Conservation (phyloP, 768 basidiomycete species). For the Lanmaoa rubissima region DNA sequence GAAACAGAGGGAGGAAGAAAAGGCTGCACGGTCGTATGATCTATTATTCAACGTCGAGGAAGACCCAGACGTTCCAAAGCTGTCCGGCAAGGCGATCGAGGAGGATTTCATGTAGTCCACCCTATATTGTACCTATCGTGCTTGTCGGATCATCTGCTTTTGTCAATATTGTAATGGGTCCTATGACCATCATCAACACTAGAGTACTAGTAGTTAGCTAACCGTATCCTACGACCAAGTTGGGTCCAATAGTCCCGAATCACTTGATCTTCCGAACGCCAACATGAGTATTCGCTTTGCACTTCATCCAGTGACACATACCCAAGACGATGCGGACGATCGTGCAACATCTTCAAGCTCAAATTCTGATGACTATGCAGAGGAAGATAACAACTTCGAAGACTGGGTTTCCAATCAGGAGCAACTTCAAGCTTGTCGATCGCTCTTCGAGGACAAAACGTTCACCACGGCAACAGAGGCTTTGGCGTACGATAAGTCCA, state of each 20-base stretch:
- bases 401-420: slow-evolving; percentile 78
- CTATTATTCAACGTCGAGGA: slow-evolving; percentile 66
- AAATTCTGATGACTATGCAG: slow-evolving; percentile 25
- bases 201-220: background rate
- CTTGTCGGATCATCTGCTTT: background rate
- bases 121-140: background rate
- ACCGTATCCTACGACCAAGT: background rate
- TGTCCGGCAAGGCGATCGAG: slow-evolving; percentile 73
- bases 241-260: background rate
- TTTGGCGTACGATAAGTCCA: slow-evolving; percentile 56
- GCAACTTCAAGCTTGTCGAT: slow-evolving; percentile 52
- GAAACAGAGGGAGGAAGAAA: slow-evolving; percentile 77
- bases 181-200: background rate
- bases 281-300: slow-evolving; percentile 34
- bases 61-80: slow-evolving; percentile 49
- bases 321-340: slow-evolving; percentile 11
- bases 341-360: slow-evolving; percentile 19
- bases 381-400: slow-evolving; percentile 67
- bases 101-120: slow-evolving; percentile 80
- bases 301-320: background rate
- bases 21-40: slow-evolving; percentile 86
- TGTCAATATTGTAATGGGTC: background rate
- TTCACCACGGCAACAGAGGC: slow-evolving; percentile 61
- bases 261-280: background rate
- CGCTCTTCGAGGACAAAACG: slow-evolving; percentile 69